phyloP scores from a whole-genome alignment of 768 basidiomycete genomes.

The Leccinellum luteum region DNA sequence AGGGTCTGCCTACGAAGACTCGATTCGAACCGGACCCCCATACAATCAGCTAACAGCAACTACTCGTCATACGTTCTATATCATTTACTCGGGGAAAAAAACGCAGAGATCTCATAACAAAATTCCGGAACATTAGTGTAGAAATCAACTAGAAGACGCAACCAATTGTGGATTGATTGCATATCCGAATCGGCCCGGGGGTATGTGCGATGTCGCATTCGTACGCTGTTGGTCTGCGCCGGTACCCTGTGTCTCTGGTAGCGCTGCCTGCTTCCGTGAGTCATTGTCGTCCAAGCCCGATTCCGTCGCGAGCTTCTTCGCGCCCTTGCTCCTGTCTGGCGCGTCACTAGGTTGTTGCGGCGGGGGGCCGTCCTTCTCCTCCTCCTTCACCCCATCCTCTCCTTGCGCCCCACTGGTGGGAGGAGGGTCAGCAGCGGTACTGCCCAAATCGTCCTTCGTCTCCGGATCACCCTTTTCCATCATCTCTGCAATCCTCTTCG shows the following conservation, averaged over 20 bases:
- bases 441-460: neutral
- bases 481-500: conserved; percentile 21
- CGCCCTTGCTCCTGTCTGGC: neutral
- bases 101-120: neutral
- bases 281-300: too few species aligned
- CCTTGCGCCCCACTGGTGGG: neutral
- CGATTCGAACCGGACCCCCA: too few species aligned
- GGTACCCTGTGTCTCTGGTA: too few species aligned
- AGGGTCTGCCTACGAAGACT: too few species aligned
- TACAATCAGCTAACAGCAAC: neutral
- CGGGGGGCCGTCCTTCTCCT: neutral
- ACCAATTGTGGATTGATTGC: too few species aligned
- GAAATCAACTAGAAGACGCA: neutral
- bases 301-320: neutral
- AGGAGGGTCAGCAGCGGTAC: neutral
- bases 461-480: conserved; percentile 15
- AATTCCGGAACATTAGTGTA: neutral
- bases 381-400: neutral
- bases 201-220: too few species aligned
- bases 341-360: neutral
- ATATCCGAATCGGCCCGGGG: too few species aligned
- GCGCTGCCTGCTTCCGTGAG: neutral
- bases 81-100: neutral
- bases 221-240: too few species aligned
- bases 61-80: neutral